Percentiles rank a stretch among this genome's conserved stretches.
These are phyloP conservation scores for Macroventuria anomochaeta DNA, from an alignment of 2,329 filamentous ascomycete genomes.

Conservation along the genomic window DNA sequence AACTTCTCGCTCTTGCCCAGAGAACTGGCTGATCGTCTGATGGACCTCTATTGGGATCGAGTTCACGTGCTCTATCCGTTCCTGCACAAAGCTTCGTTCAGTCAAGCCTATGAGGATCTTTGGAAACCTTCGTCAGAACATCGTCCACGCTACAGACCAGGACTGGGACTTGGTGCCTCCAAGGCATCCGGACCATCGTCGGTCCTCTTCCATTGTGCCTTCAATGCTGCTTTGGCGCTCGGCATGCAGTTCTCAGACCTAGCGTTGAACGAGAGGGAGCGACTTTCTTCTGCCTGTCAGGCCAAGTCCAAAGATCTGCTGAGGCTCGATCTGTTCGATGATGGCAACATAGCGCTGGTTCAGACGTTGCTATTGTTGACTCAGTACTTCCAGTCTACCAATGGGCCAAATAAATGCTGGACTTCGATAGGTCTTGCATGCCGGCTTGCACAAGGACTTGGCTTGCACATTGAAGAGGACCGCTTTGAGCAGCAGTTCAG, in stretches of 20 bases:
- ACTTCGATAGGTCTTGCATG: conserved; percentile 16
- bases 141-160: neutral
- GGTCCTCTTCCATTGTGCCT: conserved; percentile 15
- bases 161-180: conserved; percentile 13
- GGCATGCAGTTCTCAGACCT: conserved; percentile 18
- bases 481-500: neutral
- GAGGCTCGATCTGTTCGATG: conserved; percentile 13
- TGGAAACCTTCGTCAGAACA: conserved; percentile 11
- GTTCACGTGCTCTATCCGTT: conserved; percentile 17
- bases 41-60: conserved; percentile 14
- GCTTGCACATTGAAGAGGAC: conserved; percentile 11
- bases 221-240: conserved; percentile 17
- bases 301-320: conserved; percentile 13
- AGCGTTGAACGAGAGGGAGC: conserved; percentile 7
- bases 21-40: conserved; percentile 10
- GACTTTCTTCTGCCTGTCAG: conserved; percentile 9
- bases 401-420: conserved; percentile 17
- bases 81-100: conserved; percentile 10
- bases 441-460: conserved; percentile 14
- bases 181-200: conserved; percentile 9
- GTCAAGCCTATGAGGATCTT: conserved; percentile 14
- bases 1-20: conserved; percentile 16
- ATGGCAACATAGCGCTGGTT: conserved; percentile 8
- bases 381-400: conserved; percentile 18
- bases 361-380: conserved; percentile 15